Evolutionary conservation across 1,284 basidiomycete species (phyloP).

Genomic region (Austroboletus novae-zelandiae): DNA sequence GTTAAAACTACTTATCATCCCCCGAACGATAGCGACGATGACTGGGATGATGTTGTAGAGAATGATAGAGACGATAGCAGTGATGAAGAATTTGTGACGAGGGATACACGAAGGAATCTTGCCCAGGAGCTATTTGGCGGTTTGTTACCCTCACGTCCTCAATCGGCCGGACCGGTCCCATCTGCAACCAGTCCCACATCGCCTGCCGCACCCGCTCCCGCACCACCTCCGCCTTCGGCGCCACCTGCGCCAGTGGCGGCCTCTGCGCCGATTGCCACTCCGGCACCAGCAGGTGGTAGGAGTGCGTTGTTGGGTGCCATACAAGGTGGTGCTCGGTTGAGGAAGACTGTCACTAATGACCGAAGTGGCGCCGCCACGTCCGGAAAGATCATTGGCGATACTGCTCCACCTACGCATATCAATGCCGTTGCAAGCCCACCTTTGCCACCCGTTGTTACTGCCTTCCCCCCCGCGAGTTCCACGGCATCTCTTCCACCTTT

Average conservation of each 20-base stretch:
- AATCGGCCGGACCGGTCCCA: constrained; percentile 33
- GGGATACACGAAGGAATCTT: constrained; percentile 67
- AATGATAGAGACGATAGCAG: constrained; percentile 71
- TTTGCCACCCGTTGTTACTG: constrained; percentile 23
- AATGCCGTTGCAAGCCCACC: constrained; percentile 44
- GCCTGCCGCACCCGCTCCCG: constrained; percentile 31
- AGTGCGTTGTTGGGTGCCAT: constrained; percentile 81
- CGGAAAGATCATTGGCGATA: constrained; percentile 79
- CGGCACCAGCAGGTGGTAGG: constrained; percentile 49
- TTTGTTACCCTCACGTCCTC: constrained; percentile 53
- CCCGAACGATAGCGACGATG: constrained; percentile 62
- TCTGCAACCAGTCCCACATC: constrained; percentile 26
- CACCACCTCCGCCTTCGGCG: constrained; percentile 39
- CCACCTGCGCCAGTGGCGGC: constrained; percentile 28
- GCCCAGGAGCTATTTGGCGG: constrained; percentile 78
- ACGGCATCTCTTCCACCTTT: constrained; percentile 25
- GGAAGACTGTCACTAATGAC: constrained; percentile 83
- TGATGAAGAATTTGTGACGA: constrained; percentile 76
- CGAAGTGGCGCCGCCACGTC: constrained; percentile 68
- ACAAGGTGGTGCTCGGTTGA: constrained; percentile 73
- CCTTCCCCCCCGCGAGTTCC: constrained; percentile 24
- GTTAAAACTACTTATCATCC: constrained; percentile 59
- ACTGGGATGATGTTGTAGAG: constrained; percentile 85
- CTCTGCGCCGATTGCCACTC: constrained; percentile 27
- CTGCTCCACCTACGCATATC: constrained; percentile 73